Base-by-base conservation (phyloP, 495 filamentous ascomycete genomes). In the Ascobolus immersus region DNA sequence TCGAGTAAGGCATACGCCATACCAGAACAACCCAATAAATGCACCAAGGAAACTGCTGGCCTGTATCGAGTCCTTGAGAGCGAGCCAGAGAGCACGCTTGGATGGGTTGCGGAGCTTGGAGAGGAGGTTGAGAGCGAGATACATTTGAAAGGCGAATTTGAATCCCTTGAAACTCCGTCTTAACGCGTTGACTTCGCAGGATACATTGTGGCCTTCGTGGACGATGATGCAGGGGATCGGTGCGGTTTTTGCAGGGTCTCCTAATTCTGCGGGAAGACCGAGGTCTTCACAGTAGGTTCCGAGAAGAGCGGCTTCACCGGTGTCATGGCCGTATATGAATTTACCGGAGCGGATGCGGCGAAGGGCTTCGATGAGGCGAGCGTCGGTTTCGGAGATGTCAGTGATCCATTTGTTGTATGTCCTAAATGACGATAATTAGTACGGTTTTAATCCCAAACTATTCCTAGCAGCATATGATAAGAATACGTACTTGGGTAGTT, bases 181-280 rank as follows among this genome's bases (percentile, higher is more conserved):
- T 5, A 73, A 28, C 6, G 77, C 77, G 49, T 91, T 77, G 40
- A 57, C 60, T 48, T 92, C 79, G 51, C 82, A 93, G 37, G 53
- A 75, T 2, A 68, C 60, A 15, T 77, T 73, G 37, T 60, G 61
- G 33, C 75, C 75, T 68, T 77, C 77, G 46, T 93, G 82, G 15
- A 91, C 77, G 44, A 93, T 45, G 30, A 80, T 69, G 55, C 82
- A 93, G 4, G 78, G 80, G 38, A 86, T 76, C 0, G 79, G 82
- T 18, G 71, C 52, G 0, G 71, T 66, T 30, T 62, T 60, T 19
- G 60, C 59, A 2, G 82, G 82, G 48, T 92, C 76, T 8, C 78
- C 82, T 67, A 73, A 82, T 35, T 52, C 52, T 1, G 61, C 36
- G 1, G 80, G 79, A 57, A 67, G 68, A 31, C 53, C 51, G 51